Evolutionary conservation across 2,329 filamentous ascomycete species (phyloP), one percentile per base, ranked within the genome.

Genomic region (Cladorrhinum sp.): DNA sequence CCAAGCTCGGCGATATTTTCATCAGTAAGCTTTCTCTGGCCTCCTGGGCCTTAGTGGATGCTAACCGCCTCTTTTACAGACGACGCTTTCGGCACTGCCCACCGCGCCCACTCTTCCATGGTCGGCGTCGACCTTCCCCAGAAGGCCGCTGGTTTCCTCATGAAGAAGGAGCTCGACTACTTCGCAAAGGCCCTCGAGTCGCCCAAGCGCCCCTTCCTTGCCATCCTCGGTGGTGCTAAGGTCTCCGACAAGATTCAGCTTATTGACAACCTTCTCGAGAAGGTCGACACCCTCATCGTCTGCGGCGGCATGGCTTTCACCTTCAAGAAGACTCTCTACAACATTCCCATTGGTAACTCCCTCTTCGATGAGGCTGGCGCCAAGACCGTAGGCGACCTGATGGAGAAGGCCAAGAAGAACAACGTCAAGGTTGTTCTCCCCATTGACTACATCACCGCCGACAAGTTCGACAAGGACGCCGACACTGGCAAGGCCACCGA

Each of bases 81-180:
- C 80, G 95, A 99, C 73, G 95, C 96, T 65, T 99, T 99, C 76
- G 95, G 95, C 77, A 99, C 95, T 64, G 95, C 95, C 64, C 95
- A 99, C 84, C 92, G 95, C 76, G 95, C 91, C 54, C 95, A 99
- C 86, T 97, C 92, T 78, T 98, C 94, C 77, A 99, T 99, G 95
- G 95, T 99, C 72, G 95, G 95, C 73, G 85, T 97, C 66, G 87
- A 97, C 68, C 89, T 99, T 54, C 93, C 94, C 69, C 92, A 98
- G 78, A 97, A 96, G 84, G 95, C 95, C 9, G 91, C 94, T 60
- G 95, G 95, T 65, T 99, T 97, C 88, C 87, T 99, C 73, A 92
- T 99, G 84, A 99, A 99, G 90, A 99, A 98, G 85, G 95, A 99
- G 80, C 90, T 99, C 66, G 95, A 99, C 75, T 99, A 99, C 88